Base-by-base conservation (phyloP, 768 basidiomycete species). In the Boletellus emodensis region DNA sequence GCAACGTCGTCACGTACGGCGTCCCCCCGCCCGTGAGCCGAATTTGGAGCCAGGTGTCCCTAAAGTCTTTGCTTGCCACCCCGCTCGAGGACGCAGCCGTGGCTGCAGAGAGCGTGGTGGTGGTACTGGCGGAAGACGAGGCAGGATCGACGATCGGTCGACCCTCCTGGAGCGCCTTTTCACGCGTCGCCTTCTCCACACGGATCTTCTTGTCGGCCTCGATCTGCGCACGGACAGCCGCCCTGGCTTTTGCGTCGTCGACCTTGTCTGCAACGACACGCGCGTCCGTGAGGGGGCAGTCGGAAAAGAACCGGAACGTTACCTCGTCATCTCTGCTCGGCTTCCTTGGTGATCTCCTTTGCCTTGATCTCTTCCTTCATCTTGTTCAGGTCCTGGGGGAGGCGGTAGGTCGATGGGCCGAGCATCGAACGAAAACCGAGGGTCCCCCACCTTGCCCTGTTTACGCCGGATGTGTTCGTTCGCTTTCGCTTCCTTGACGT, bases 141-240 rank as follows among this genome's bases (percentile, higher is more conserved):
- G 57, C 33, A 9, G 52, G 49, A 34, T 74, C 71, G 20, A 74
- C 59, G 17, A 74, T 61, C n/a, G 72, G 63, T 47, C 73, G 72
- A 1, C 94, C 94, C 33, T 95, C 92, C 30, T 94, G 80, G 7
- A 94, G 65, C 0, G 94, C 94, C 66, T 97, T 97, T 70, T 97
- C 95, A 41, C 84, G 75, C 0, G 94, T 94, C 2, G 84, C 76
- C 61, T 90, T 94, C 63, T 88, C 93, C 0, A 91, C 91, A 17
- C 95, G 83, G 9, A 82, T 85, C 46, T 81, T 81, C 72, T 94
- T 98, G 74, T 96, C 94, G 0, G 85, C 90, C 68, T 94, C 94
- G 57, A 97, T 96, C 66, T 96, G 94, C 1, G 88, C 90, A 64
- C 92, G 93, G 62, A 97, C 75, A 1, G 89, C 88, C 3, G 90